phyloP scores from a whole-genome alignment of 2,329 filamentous ascomycete species.

The Penicillium brasilianum region DNA sequence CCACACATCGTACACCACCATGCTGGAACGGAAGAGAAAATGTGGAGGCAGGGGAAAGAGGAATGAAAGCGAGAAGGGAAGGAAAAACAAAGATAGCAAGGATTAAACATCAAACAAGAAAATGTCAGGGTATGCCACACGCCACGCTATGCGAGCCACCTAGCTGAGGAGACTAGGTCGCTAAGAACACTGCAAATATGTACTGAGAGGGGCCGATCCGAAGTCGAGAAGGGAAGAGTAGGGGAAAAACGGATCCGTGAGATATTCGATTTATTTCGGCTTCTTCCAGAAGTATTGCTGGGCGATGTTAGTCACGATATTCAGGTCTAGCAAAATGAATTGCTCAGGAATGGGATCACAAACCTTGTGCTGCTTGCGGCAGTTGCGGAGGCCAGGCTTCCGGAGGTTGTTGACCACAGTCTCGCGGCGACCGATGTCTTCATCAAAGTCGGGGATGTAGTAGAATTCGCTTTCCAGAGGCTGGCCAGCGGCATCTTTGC shows the following conservation, averaged over 20 bases:
- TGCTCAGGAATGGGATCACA: conserved; percentile 32
- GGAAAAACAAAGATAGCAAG: conserved; percentile 18
- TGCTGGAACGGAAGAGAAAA: conserved; percentile 14
- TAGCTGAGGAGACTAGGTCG: conserved; percentile 27
- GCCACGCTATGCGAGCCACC: conserved; percentile 50
- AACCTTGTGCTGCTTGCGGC: conserved; percentile 98
- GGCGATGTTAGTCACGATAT: conserved; percentile 29
- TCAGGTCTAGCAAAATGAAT: conserved; percentile 8
- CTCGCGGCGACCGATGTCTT: conserved; percentile 75
- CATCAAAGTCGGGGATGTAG: conserved; percentile 87
- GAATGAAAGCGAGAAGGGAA: not conserved
- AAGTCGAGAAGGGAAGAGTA: not conserved
- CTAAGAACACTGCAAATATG: conserved; percentile 41
- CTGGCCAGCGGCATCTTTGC: conserved; percentile 96
- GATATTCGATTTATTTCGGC: conserved; percentile 52
- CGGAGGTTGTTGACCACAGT: conserved; percentile 84
- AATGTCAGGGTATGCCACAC: conserved; percentile 47
- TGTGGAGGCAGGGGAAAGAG: not conserved
- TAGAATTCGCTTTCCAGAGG: conserved; percentile 95
- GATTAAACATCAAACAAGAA: conserved; percentile 24
- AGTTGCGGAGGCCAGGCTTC: conserved; percentile 86
- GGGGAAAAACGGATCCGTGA: conserved; percentile 10
- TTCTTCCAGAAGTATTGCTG: conserved; percentile 77
- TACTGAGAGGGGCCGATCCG: conserved; percentile 38
- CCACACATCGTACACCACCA: conserved; percentile 22